A percentile compares a stretch with the other conserved stretches of the same genome.
Evolutionary conservation across 2,329 filamentous ascomycete species (phyloP).

Genomic region (Aureobasidium lini): DNA sequence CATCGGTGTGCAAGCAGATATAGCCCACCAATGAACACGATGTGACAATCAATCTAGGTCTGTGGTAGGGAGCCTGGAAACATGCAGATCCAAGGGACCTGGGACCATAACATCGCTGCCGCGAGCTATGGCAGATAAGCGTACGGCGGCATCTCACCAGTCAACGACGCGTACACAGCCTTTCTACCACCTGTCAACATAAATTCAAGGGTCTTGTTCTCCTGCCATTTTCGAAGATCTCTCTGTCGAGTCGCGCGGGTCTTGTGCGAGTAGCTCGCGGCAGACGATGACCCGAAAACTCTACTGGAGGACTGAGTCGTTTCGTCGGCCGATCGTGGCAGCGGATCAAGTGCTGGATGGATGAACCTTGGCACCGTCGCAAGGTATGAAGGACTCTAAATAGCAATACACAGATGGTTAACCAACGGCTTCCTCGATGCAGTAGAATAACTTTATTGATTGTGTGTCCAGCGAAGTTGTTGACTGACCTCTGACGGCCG

Average conservation of each 20-base stretch:
- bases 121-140: not conserved
- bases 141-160: not conserved
- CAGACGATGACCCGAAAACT: not conserved
- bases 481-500: too few relatives aligned
- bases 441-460: too few relatives aligned
- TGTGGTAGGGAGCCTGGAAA: constrained; percentile 3
- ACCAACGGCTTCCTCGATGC: too few relatives aligned
- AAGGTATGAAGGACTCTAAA: too few relatives aligned
- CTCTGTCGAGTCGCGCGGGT: not conserved
- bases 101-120: not conserved
- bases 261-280: not conserved
- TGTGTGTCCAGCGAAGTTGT: too few relatives aligned
- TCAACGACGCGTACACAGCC: not conserved
- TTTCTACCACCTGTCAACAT: not conserved
- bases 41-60: not conserved
- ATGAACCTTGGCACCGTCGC: too few relatives aligned
- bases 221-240: not conserved
- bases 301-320: not conserved
- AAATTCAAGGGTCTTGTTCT: not conserved
- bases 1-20: not conserved
- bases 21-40: not conserved
- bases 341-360: too few relatives aligned
- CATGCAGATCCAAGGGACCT: not conserved
- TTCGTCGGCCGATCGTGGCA: too few relatives aligned
- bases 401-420: too few relatives aligned